These are phyloP conservation scores for Podaxis sp. DNA, from an alignment of 768 basidiomycete genomes.

Conservation along the genomic window DNA sequence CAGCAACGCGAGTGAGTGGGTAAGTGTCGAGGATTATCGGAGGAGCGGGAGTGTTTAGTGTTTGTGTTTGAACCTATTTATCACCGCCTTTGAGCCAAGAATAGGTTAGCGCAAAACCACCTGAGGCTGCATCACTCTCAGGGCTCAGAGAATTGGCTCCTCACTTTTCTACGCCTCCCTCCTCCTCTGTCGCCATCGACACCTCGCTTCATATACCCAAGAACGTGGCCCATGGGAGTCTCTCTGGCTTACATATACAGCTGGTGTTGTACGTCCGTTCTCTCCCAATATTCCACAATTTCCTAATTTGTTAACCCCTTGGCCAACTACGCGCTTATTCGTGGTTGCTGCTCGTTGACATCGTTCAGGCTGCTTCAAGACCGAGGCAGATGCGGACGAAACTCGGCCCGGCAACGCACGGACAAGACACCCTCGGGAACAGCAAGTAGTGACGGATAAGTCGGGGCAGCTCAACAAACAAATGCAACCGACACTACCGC, in stretches of 20 bases:
- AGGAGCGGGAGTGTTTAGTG: too few species aligned
- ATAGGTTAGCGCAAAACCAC: slow-evolving; percentile 2
- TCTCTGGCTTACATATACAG: neutral
- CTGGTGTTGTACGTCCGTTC: slow-evolving; percentile 10
- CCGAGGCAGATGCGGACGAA: neutral
- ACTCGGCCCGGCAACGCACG: too few species aligned
- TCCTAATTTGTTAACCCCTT: slow-evolving; percentile 5
- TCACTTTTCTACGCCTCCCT: neutral
- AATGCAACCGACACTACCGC: slow-evolving; percentile 11
- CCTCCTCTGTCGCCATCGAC: neutral
- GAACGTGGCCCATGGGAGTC: neutral
- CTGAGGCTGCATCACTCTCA: neutral
- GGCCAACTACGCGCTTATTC: neutral
- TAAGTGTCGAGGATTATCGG: too few species aligned
- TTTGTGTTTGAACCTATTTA: neutral
- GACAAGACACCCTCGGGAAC: neutral
- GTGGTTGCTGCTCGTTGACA: neutral
- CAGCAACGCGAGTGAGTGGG: too few species aligned
- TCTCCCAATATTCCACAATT: neutral
- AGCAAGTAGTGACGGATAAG: neutral
- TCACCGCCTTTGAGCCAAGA: neutral
- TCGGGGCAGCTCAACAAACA: neutral
- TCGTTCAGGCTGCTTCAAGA: slow-evolving; percentile 7
- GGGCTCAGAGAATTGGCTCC: neutral
- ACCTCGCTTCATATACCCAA: neutral